Evolutionary conservation across 768 basidiomycete species (phyloP), one percentile per base, ranked within the genome.

Genomic region (Podaxis sp.): DNA sequence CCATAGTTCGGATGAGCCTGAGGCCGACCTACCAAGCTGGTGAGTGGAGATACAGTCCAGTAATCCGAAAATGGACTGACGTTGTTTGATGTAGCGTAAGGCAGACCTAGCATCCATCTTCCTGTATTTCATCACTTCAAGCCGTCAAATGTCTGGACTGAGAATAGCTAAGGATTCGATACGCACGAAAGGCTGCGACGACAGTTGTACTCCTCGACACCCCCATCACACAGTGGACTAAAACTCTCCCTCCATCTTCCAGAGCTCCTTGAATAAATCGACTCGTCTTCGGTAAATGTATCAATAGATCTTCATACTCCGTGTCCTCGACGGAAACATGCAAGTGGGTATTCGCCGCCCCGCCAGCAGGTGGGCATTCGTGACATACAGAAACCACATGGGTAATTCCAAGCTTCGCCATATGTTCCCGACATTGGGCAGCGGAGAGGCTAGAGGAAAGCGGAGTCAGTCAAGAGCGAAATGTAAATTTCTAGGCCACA

Each of bases 181-280:
- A 77, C 83, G 73, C 70, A 85, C 82, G 70, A 69, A 81, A 86
- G 15, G 84, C 85, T 55, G 80, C 81, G 25, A 86, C 76, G 25
- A 84, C 81, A 8, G 89, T 85, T 41, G 84, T 76, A 65, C 88
- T 90, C 64, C 90, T 78, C 0, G 87, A 91, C 7, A 91, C 73
- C 4, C 90, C 90, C 83, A 89, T 87, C 9, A 85, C 76, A 68
- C 90, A 91, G 64, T 91, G 90, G 13, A 91, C 85, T 9, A 91
- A 79, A 4, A 90, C 83, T 51, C 75, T 79, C 0, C 88, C 88
- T 25, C 81, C 80, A 1, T 68, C 41, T 8, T 74, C 70, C 43
- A 91, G 65, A 3, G 89, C 87, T 22, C 76, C 64, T 65, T 87
- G 79, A 33, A 92, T 90, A 70, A 90, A 92, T 13, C 68, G 71